A percentile compares a stretch with the other conserved stretches of the same genome.
phyloP scores from a whole-genome alignment of 164 flowering plant genomes.

The Nymphaea colorata region DNA sequence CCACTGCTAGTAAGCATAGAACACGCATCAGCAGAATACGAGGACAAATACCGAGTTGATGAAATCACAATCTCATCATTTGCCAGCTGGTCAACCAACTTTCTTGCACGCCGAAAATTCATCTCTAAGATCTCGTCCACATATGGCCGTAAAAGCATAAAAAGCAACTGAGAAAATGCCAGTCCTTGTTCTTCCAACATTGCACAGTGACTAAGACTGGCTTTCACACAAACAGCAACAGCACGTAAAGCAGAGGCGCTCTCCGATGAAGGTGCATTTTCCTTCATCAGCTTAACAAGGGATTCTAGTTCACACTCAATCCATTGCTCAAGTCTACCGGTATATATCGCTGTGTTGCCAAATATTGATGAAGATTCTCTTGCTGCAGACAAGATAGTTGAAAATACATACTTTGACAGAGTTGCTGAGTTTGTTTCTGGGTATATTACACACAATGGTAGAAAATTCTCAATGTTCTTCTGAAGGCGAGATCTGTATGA shows the following conservation, averaged over 20 bases:
- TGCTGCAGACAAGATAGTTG: constrained; percentile 47
- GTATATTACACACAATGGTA: constrained; percentile 62
- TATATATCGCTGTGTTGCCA: constrained; percentile 70
- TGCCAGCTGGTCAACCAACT: constrained; percentile 39
- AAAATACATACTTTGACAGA: constrained; percentile 69
- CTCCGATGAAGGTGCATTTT: constrained; percentile 74
- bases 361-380: constrained; percentile 58
- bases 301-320: constrained; percentile 90
- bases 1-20: constrained; percentile 54
- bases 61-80: constrained; percentile 41
- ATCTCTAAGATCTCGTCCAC: constrained; percentile 84
- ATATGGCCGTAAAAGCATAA: constrained; percentile 76
- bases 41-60: constrained; percentile 52
- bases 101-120: constrained; percentile 77
- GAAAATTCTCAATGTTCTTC: constrained; percentile 53
- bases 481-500: constrained; percentile 60
- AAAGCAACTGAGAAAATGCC: constrained; percentile 66
- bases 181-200: constrained; percentile 78
- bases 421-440: constrained; percentile 72
- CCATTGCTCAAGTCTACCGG: constrained; percentile 80
- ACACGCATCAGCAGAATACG: constrained; percentile 52
- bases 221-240: constrained; percentile 70
- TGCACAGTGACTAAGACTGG: constrained; percentile 71
- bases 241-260: constrained; percentile 64
- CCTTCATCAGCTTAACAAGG: constrained; percentile 75